Evolutionary conservation across 2,329 filamentous ascomycete genomes (phyloP), one percentile per base, ranked within the genome.

Genomic region (Trichophyton equinum): DNA sequence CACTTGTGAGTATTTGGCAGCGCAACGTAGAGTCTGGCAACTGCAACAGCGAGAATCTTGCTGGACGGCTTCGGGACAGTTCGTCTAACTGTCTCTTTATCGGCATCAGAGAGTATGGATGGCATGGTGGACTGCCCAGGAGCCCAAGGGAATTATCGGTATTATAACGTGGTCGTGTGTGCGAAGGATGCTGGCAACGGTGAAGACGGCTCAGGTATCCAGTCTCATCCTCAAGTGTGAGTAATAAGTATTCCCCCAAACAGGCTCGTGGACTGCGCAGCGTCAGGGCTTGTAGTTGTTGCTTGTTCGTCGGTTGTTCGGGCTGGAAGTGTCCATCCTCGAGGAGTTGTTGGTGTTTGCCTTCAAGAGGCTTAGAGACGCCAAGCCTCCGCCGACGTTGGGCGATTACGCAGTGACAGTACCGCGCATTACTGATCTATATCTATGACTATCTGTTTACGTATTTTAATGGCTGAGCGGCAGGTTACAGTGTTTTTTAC

Each of bases 51-150:
- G 67, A 95, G 89, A 75, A 99, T 97, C 81, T 97, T 97, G 84
- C 97, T 99, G 69, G 86, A 85, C 65, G 90, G 84, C 75, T 95
- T 96, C 64, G 94, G 92, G 60, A 99, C 89, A 68, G 87, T 88
- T 72, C 94, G 87, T 79, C 95, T 95, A 76, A 99, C 91, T 63
- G 86, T 95, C 77, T 95, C 89, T 81, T 95, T 96, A 79, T 99
- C 94, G 70, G 91, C 87, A 71, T 96, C 92, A 72, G 81, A 89
- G 61, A 99, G 83, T 66, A 95, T 84, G 18, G 82, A 83, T 62
- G 82, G 82, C 77, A 79, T 79, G 65, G 63, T 71, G 70, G 49
- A 38, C 15, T 27, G 51, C 6, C 15, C n/a, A 44, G 15, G 25
- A 27, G 46, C 22, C 20, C 46, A 15, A 27, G 20, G 51, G 51